A percentile compares a stretch with the other conserved stretches of the same genome.
Evolutionary conservation across 176 grass and related monocot species (phyloP).

Genomic region (Elymus sibiricus): DNA sequence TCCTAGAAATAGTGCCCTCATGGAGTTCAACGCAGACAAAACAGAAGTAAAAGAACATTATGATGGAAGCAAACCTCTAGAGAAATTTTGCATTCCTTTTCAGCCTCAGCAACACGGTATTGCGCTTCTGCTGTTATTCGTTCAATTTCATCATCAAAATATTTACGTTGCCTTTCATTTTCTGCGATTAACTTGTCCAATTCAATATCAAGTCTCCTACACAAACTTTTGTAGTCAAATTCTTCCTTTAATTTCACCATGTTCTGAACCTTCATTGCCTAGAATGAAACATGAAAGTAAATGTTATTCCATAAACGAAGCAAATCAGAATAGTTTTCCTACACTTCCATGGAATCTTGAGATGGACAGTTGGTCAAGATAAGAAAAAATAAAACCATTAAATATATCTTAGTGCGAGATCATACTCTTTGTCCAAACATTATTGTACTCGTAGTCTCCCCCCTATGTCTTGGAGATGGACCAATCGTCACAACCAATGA

Average conservation of each 20-base stretch:
- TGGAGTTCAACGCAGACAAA: slow-evolving; percentile 13
- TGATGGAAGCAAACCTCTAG: slow-evolving; percentile 69
- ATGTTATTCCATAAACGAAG: not conserved
- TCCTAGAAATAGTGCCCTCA: not conserved
- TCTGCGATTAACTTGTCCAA: slow-evolving; percentile 90
- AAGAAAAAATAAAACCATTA: slow-evolving; percentile 14
- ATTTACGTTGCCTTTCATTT: slow-evolving; percentile 91
- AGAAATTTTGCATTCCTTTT: slow-evolving; percentile 58
- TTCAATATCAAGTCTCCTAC: slow-evolving; percentile 94
- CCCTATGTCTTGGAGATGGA: slow-evolving; percentile 93
- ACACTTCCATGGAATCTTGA: not conserved
- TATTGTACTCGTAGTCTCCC: slow-evolving; percentile 99
- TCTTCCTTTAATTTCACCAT: slow-evolving; percentile 99
- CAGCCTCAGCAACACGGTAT: slow-evolving; percentile 64
- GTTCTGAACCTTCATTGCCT: slow-evolving; percentile 99
- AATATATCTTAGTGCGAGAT: slow-evolving; percentile 8
- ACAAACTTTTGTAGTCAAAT: slow-evolving; percentile 99
- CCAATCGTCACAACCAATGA: slow-evolving; percentile 98
- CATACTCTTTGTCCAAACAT: slow-evolving; percentile 99
- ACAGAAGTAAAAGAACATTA: slow-evolving; percentile 17
- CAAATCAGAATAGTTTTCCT: not conserved
- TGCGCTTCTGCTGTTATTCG: slow-evolving; percentile 87
- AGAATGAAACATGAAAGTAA: slow-evolving; percentile 26
- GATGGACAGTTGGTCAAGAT: not conserved
- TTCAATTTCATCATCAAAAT: slow-evolving; percentile 92